phyloP scores from a whole-genome alignment of 2,329 filamentous ascomycete species.

The Phialophora macrospora region DNA sequence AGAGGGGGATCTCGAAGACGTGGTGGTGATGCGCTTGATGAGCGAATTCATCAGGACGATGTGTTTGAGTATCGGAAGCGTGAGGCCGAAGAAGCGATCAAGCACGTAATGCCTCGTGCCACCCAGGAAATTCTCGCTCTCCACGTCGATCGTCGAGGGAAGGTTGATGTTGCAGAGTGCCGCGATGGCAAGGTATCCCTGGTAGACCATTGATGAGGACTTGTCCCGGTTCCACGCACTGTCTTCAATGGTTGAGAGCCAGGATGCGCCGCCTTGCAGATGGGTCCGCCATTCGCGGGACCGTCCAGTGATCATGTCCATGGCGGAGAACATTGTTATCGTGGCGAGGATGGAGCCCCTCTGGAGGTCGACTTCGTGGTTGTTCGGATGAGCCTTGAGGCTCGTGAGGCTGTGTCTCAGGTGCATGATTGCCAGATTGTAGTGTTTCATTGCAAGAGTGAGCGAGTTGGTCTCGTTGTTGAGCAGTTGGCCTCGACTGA shows the following conservation, averaged over 20 bases:
- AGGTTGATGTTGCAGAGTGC: constrained; percentile 42
- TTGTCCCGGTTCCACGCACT: constrained; percentile 29
- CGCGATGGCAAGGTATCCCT: constrained; percentile 43
- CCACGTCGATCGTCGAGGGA: constrained; percentile 37
- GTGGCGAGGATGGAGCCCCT: constrained; percentile 34
- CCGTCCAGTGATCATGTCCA: constrained; percentile 37
- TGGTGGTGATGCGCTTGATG: constrained; percentile 37
- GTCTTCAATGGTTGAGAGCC: constrained; percentile 28
- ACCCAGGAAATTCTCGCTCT: constrained; percentile 36
- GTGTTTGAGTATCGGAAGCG: constrained; percentile 39
- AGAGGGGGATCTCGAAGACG: constrained; percentile 14
- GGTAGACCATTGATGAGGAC: constrained; percentile 37
- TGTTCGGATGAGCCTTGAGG: constrained; percentile 40
- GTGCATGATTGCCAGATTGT: constrained; percentile 42
- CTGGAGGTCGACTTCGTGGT: constrained; percentile 25
- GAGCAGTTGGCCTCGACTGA: constrained; percentile 41
- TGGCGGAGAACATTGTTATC: constrained; percentile 36
- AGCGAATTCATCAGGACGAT: constrained; percentile 40
- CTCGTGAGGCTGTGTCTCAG: constrained; percentile 44
- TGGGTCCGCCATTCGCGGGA: constrained; percentile 40
- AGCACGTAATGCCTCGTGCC: constrained; percentile 39
- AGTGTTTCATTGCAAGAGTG: constrained; percentile 42
- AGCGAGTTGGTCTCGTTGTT: constrained; percentile 37
- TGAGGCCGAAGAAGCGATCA: constrained; percentile 43
- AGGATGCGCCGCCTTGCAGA: constrained; percentile 40